Evolutionary conservation across 2,329 filamentous ascomycete species (phyloP).

Genomic region (Fusarium pininemorale): DNA sequence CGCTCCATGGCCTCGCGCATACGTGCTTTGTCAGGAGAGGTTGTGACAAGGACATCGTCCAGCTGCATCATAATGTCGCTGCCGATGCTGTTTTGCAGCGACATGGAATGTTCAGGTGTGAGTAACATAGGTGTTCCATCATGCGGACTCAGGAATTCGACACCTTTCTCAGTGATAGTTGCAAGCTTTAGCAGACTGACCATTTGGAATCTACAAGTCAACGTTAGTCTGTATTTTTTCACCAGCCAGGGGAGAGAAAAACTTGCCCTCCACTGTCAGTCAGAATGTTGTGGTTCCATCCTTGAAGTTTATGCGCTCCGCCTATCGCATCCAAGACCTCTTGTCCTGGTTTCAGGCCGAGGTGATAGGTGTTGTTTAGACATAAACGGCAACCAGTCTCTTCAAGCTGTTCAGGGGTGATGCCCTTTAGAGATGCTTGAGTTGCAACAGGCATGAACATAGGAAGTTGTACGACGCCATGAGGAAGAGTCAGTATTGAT

Average conservation of each 20-base stretch:
- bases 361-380: slow-evolving; percentile 97
- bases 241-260: not conserved
- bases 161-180: slow-evolving; percentile 93
- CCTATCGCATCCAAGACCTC: slow-evolving; percentile 86
- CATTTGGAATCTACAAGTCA: slow-evolving; percentile 89
- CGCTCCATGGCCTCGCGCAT: slow-evolving; percentile 97
- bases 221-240: slow-evolving; percentile 5
- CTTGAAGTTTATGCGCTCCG: slow-evolving; percentile 92
- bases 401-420: slow-evolving; percentile 92
- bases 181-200: slow-evolving; percentile 94
- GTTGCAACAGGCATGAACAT: slow-evolving; percentile 99
- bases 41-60: slow-evolving; percentile 96
- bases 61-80: slow-evolving; percentile 99
- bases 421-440: slow-evolving; percentile 92
- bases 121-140: slow-evolving; percentile 96
- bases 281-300: slow-evolving; percentile 94
- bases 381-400: slow-evolving; percentile 89
- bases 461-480: slow-evolving; percentile 89
- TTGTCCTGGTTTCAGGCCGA: slow-evolving; percentile 94
- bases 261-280: slow-evolving; percentile 78
- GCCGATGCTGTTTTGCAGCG: slow-evolving; percentile 94
- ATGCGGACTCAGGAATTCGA: slow-evolving; percentile 94
- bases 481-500: slow-evolving; percentile 85
- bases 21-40: slow-evolving; percentile 84
- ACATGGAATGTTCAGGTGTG: slow-evolving; percentile 96